Evolutionary conservation across 192 early-diverging fungal genomes (phyloP).

Genomic region (Funneliformis geosporum): DNA sequence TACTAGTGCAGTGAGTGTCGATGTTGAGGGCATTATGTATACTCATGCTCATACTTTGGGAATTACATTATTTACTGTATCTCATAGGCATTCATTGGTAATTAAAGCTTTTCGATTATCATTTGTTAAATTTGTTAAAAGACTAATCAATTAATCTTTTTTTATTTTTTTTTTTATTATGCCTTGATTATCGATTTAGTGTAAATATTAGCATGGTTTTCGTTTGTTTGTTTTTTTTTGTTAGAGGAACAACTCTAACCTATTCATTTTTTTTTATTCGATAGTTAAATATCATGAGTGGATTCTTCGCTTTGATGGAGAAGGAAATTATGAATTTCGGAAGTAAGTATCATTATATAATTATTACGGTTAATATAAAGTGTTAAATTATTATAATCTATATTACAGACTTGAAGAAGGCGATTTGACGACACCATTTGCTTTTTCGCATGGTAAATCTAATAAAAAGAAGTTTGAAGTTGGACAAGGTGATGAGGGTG

Average conservation of each 20-base stretch:
- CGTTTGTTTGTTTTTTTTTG: not conserved
- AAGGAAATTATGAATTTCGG: constrained; percentile 63
- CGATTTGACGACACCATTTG: constrained; percentile 47
- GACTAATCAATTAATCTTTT: not conserved
- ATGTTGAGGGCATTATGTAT: constrained; percentile 79
- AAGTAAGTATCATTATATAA: constrained; percentile 36
- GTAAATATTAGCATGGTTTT: not conserved
- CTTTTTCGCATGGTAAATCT: constrained; percentile 55
- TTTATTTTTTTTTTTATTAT: not conserved
- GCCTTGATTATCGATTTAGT: not conserved
- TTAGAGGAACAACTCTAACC: not conserved
- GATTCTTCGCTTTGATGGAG: constrained; percentile 62
- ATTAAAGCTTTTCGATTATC: not conserved
- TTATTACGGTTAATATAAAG: not conserved
- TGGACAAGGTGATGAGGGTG: constrained; percentile 37
- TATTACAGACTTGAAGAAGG: constrained; percentile 47
- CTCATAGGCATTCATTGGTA: constrained; percentile 53
- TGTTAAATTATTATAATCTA: not conserved
- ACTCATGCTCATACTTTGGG: constrained; percentile 54
- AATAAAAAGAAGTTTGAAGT: constrained; percentile 40
- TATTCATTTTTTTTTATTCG: not conserved
- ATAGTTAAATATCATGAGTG: constrained; percentile 58
- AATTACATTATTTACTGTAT: constrained; percentile 68
- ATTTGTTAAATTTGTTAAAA: not conserved
- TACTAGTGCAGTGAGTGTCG: constrained; percentile 78